These are phyloP conservation scores for Colletotrichum neosansevieriae DNA, from an alignment of 2,329 filamentous ascomycete species.

Conservation along the genomic window DNA sequence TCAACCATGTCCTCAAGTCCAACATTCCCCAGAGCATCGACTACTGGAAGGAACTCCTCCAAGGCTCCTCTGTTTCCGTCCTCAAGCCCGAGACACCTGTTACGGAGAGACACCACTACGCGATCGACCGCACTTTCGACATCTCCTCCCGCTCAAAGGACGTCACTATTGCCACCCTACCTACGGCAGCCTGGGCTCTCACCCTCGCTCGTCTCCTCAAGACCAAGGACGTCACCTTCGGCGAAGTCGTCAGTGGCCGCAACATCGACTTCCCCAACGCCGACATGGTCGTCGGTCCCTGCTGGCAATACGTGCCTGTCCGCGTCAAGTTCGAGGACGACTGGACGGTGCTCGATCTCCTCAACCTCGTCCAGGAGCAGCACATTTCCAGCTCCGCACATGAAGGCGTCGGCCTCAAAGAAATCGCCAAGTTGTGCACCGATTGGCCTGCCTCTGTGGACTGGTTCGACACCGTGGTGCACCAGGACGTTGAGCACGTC, in stretches of 20 bases:
- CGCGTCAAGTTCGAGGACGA: constrained; percentile 65
- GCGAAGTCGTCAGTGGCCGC: constrained; percentile 74
- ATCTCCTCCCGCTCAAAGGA: constrained; percentile 63
- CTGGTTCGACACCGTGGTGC: constrained; percentile 69
- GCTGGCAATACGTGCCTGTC: constrained; percentile 76
- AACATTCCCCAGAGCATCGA: constrained; percentile 62
- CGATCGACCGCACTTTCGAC: constrained; percentile 57
- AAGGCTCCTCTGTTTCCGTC: constrained; percentile 62
- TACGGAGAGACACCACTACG: constrained; percentile 53
- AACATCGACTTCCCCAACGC: constrained; percentile 67
- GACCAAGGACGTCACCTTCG: constrained; percentile 71
- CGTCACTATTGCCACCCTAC: constrained; percentile 72
- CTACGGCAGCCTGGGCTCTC: constrained; percentile 76
- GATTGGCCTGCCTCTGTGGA: constrained; percentile 54
- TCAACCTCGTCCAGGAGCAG: constrained; percentile 67
- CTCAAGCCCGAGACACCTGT: constrained; percentile 55
- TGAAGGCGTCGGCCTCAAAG: constrained; percentile 65
- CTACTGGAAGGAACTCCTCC: constrained; percentile 72
- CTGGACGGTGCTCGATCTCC: constrained; percentile 65
- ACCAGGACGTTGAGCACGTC: constrained; percentile 72
- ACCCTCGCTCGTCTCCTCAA: constrained; percentile 67
- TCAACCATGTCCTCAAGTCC: constrained; percentile 55
- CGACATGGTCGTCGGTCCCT: constrained; percentile 72
- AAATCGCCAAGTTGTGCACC: constrained; percentile 63
- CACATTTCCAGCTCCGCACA: constrained; percentile 67